Conservation (phyloP, 176 grass and related monocot species). For the Poa pratensis region DNA sequence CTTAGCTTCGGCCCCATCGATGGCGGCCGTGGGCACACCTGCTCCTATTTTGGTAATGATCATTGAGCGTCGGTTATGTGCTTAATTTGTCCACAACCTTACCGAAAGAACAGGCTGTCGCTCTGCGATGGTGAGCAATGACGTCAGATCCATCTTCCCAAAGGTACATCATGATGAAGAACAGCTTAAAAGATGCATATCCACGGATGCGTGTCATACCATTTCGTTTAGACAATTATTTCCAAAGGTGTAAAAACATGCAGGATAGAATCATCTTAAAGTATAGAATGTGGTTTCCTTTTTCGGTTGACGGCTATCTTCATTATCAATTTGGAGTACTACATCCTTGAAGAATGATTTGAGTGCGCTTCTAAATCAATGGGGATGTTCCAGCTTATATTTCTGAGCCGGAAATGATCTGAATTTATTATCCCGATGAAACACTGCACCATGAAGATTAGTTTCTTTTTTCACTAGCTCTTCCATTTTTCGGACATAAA, state of each 20-base stretch:
- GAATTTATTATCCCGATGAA: not conserved
- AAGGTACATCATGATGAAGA: not conserved
- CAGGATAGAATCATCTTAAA: not conserved
- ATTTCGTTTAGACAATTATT: not conserved
- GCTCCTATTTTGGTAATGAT: not conserved
- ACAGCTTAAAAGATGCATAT: constrained; percentile 4
- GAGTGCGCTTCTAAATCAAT: not conserved
- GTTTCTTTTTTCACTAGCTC: not conserved
- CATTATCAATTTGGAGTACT: not conserved
- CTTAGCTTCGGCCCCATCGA: not conserved
- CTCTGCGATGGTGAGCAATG: not conserved
- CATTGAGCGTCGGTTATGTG: not conserved
- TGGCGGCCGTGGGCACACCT: not conserved
- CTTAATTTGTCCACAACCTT: not conserved
- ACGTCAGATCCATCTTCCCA: not conserved
- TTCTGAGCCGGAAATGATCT: not conserved
- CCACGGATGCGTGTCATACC: not conserved
- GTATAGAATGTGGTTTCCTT: not conserved
- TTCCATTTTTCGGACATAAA: not conserved
- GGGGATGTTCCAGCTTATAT: not conserved
- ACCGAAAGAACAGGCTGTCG: not conserved
- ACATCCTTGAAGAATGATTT: not conserved
- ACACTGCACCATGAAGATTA: constrained; percentile 4
- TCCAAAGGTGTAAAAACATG: not conserved
- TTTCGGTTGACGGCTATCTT: not conserved